Evolutionary conservation across 805 yeast species (phyloP).

Genomic region (Wickerhamomyces bovis): DNA sequence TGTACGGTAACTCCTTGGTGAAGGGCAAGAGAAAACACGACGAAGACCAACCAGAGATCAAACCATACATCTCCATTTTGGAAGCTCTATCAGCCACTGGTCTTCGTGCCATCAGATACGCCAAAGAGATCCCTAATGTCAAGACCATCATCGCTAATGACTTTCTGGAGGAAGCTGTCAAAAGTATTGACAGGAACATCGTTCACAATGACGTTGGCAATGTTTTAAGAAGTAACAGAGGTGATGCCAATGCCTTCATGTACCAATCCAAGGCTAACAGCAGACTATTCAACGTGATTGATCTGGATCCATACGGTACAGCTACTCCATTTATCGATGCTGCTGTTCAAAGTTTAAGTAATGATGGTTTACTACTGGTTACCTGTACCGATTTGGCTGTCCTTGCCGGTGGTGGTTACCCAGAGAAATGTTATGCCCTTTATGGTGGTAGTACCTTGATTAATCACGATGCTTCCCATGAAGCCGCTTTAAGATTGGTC

Average conservation of each 20-base stretch:
- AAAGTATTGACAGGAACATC: constrained; percentile 67
- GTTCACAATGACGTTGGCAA: constrained; percentile 54
- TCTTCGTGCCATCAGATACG: constrained; percentile 86
- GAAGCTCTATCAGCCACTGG: constrained; percentile 97
- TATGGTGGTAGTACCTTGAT: constrained; percentile 88
- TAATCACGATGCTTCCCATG: constrained; percentile 78
- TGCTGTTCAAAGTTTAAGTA: constrained; percentile 77
- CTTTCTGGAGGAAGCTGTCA: constrained; percentile 77
- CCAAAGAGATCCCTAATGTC: constrained; percentile 79
- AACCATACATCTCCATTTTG: constrained; percentile 53
- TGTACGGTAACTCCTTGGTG: constrained; percentile 36
- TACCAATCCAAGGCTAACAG: constrained; percentile 34
- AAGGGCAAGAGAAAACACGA: constrained; percentile 27
- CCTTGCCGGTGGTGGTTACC: constrained; percentile 91
- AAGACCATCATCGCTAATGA: constrained; percentile 83
- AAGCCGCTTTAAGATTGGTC: constrained; percentile 84
- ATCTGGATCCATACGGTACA: constrained; percentile 95
- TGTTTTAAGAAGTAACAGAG: constrained; percentile 62
- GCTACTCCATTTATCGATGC: constrained; percentile 94
- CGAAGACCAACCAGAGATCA: constrained; percentile 14
- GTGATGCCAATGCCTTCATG: constrained; percentile 91
- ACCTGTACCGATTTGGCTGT: constrained; percentile 97
- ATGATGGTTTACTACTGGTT: constrained; percentile 80
- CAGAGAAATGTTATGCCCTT: constrained; percentile 91
- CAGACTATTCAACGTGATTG: constrained; percentile 73